These are phyloP conservation scores for rapeseed (Brassica napus) DNA, from an alignment of 345 rosid genomes.

Conservation along the genomic window Da-Ae NC_063450.1:26263501-26264000, in stretches of 20 bases:
- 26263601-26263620: neutral
- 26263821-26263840: neutral
- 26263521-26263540: constrained; percentile 1
- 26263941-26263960: no score
- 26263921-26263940: no score
- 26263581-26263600: neutral
- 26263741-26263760: neutral
- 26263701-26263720: constrained; percentile 3
- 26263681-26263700: constrained; percentile 15
- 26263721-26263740: neutral
- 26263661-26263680: neutral
- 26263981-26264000: no score
- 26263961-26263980: no score
- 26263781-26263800: neutral
- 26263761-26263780: neutral
- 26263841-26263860: no score
- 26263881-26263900: no score
- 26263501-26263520: neutral
- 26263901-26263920: no score
- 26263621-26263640: neutral
- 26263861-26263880: no score
- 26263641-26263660: neutral
- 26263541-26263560: constrained; percentile 10
- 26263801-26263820: neutral
- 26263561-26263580: neutral